Base-by-base conservation (phyloP, 768 basidiomycete species). In the Collybia sordida region DNA sequence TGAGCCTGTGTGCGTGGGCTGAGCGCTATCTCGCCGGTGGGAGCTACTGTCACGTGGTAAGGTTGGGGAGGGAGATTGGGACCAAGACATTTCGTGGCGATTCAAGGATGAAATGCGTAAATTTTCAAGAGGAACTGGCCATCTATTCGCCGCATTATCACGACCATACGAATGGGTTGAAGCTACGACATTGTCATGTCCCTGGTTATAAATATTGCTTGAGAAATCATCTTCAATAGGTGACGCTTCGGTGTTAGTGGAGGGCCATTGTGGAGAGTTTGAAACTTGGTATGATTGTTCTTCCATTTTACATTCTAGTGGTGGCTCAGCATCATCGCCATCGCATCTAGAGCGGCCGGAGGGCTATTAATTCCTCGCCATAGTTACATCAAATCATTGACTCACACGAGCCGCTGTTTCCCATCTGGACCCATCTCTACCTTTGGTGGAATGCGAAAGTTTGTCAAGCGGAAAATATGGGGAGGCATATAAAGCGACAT, bases 361-460 rank as follows among this genome's bases (percentile, higher is more conserved):
- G 27, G 45, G 39, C 28, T 9, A 25, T 42, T 47, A 19, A 28
- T 15, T 38, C 15, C 3, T 18, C 23, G 15, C 23, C 12, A 19
- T 6, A 31, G 18, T 34, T 31, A 31, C 11, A 14, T 14, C 31
- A 31, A 27, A 3, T 31, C 14, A 14, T 24, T 11, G 6, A 75
- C 82, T 64, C 67, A 87, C 85, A 83, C 78, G 45, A 88, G 80
- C 50, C 82, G 72, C 19, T 79, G 73, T 48, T 82, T 78, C 15
- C 87, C 84, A 56, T 91, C 88, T 3, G 81, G 75, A 8, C 85
- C 86, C 28, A 83, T 74, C 55, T 90, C 89, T 24, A 90, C 77
- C 61, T 88, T 81, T 1, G 90, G 91, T 2, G 91, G 91, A 43
- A 90, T 82, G 7, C 93, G 80, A 62, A 93, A 95, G 64, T 88